phyloP scores from a whole-genome alignment of 345 rosid genomes.

The Ceriops tagal region DNA sequence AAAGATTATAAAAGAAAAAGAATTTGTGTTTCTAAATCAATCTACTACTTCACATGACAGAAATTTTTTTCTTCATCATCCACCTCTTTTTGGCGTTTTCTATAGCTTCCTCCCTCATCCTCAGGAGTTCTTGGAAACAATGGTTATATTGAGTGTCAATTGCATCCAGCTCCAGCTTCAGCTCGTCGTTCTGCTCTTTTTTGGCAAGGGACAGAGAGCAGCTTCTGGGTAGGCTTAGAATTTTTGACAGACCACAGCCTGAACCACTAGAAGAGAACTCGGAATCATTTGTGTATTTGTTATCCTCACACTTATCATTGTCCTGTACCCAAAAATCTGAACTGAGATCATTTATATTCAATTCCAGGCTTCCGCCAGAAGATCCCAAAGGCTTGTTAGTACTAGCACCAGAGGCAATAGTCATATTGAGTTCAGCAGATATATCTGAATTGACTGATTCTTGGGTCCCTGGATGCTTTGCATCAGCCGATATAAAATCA shows the following conservation, averaged over 20 bases:
- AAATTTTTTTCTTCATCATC: slow-evolving; percentile 45
- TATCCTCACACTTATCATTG: slow-evolving; percentile 18
- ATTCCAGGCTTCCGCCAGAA: slow-evolving; percentile 20
- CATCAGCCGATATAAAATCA: slow-evolving; percentile 16
- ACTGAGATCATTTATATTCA: slow-evolving; percentile 15
- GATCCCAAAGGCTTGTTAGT: slow-evolving; percentile 27
- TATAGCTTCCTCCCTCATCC: slow-evolving; percentile 63
- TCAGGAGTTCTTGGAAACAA: slow-evolving; percentile 55
- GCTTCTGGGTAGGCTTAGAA: slow-evolving; percentile 37
- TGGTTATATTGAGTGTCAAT: slow-evolving; percentile 51
- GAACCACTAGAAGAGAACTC: slow-evolving; percentile 36
- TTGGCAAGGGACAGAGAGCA: slow-evolving; percentile 37
- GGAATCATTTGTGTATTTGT: slow-evolving; percentile 27
- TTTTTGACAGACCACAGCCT: slow-evolving; percentile 41
- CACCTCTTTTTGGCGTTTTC: slow-evolving; percentile 59
- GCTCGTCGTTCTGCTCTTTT: slow-evolving; percentile 37
- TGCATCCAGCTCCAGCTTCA: slow-evolving; percentile 51
- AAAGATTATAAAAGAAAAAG: neutral
- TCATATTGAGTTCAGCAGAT: slow-evolving; percentile 43
- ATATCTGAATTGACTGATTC: slow-evolving; percentile 47
- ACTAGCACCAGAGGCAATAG: slow-evolving; percentile 22
- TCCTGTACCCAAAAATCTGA: slow-evolving; percentile 17
- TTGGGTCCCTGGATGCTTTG: slow-evolving; percentile 19
- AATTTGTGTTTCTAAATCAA: no score
- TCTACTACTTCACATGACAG: slow-evolving; percentile 18